Percentiles rank a stretch among this genome's conserved stretches.
Evolutionary conservation across 2,329 filamentous ascomycete genomes (phyloP).

Genomic region (Lachnellula willkommii): DNA sequence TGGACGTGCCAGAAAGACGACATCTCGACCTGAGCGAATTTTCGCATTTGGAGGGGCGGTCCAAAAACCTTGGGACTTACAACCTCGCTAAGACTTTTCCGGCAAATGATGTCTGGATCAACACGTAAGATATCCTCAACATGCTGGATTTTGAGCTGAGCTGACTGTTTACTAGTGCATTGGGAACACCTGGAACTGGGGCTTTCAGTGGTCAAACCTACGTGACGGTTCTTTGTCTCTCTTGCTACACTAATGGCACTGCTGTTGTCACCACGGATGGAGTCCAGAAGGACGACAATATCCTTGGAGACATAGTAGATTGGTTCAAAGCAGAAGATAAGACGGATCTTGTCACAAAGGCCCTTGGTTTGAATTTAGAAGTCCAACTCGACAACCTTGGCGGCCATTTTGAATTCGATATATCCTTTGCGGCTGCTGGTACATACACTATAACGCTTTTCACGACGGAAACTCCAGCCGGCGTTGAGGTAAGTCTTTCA

Average conservation of each 20-base stretch:
- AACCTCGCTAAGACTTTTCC: conserved; percentile 1
- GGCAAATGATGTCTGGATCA: conserved; percentile 16
- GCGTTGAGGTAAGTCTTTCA: background rate
- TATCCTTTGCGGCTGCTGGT: conserved; percentile 7
- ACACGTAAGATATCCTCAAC: conserved; percentile 13
- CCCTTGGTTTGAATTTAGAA: conserved; percentile 7
- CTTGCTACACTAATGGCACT: conserved; percentile 23
- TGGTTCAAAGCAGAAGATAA: conserved; percentile 17
- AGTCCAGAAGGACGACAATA: conserved; percentile 10
- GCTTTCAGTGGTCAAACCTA: background rate
- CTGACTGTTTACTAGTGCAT: conserved; percentile 8
- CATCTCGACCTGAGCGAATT: conserved; percentile 1
- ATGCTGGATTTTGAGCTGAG: background rate
- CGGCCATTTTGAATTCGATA: conserved; percentile 15
- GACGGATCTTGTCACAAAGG: conserved; percentile 3
- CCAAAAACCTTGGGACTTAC: conserved; percentile 1
- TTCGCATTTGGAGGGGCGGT: background rate
- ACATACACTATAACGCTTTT: conserved; percentile 11
- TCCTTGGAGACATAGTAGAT: conserved; percentile 12
- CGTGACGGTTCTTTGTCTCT: conserved; percentile 14
- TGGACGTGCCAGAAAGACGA: conserved; percentile 1
- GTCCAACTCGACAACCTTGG: conserved; percentile 8
- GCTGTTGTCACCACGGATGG: conserved; percentile 21
- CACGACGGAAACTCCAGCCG: conserved; percentile 3
- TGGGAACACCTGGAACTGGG: conserved; percentile 5